Conservation (phyloP, 116 monocot species). For the Papilionanthe hybrid region DNA sequence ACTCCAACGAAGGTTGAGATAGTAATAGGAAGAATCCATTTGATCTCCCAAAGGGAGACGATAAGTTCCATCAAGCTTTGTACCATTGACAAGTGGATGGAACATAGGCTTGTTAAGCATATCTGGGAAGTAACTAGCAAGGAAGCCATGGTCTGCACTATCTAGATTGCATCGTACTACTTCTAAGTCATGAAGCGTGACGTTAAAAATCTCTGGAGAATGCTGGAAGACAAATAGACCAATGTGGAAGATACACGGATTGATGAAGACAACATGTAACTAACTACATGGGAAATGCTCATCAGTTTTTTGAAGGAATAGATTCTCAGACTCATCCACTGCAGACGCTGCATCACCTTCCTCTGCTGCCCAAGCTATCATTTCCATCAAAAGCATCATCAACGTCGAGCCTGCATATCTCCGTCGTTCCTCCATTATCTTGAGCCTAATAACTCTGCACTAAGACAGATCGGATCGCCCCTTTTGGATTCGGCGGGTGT, state of each 20-base stretch:
- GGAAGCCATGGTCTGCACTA: constrained; percentile 92
- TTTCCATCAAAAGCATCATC: neutral
- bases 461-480: neutral
- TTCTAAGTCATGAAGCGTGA: constrained; percentile 83
- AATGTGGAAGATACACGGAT: constrained; percentile 77
- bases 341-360: constrained; percentile 31
- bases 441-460: neutral
- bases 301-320: constrained; percentile 76
- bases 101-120: constrained; percentile 77
- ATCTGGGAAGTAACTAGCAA: constrained; percentile 76
- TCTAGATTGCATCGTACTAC: constrained; percentile 64
- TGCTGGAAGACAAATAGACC: constrained; percentile 80
- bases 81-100: constrained; percentile 68
- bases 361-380: neutral
- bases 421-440: constrained; percentile 5
- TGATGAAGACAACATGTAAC: constrained; percentile 81
- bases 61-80: constrained; percentile 70
- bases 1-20: constrained; percentile 60
- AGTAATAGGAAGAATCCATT: constrained; percentile 97
- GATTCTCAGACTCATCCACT: constrained; percentile 67
- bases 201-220: constrained; percentile 64
- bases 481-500: neutral
- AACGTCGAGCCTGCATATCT: neutral
- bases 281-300: constrained; percentile 86
- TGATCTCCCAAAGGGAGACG: constrained; percentile 88